A percentile compares a stretch with the other conserved stretches of the same genome.
Conservation (phyloP, 371 early-diverging fungal genomes). For the Mortierella sp. region DNA sequence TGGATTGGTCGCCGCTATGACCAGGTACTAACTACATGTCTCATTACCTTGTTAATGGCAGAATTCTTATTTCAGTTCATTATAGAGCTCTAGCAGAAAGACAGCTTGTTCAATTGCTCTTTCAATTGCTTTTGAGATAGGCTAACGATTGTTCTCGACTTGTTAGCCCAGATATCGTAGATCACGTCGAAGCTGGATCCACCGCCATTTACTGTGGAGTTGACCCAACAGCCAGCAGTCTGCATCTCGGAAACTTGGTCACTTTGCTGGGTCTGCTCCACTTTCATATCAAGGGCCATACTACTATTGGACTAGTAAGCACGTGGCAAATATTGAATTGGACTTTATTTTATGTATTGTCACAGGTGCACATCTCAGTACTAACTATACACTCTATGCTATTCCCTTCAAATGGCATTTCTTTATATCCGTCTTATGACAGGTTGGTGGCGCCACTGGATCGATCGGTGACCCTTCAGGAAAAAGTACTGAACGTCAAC, state of each 20-base stretch:
- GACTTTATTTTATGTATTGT: too few relatives aligned
- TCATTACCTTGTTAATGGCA: not conserved
- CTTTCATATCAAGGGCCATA: conserved; percentile 89
- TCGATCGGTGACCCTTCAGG: conserved; percentile 96
- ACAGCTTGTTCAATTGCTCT: too few relatives aligned
- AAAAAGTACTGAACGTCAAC: conserved; percentile 82
- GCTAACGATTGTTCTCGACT: not conserved
- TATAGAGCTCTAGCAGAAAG: not conserved
- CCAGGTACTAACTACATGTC: conserved; percentile 26
- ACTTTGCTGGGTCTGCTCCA: conserved; percentile 87
- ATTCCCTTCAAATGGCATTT: not conserved
- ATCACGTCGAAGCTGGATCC: conserved; percentile 60
- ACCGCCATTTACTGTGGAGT: conserved; percentile 90
- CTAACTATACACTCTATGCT: too few relatives aligned
- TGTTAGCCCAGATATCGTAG: conserved; percentile 63
- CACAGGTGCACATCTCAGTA: too few relatives aligned
- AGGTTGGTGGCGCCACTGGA: conserved; percentile 96
- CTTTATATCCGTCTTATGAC: not conserved
- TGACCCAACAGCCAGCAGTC: conserved; percentile 94
- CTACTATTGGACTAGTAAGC: conserved; percentile 83
- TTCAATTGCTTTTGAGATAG: too few relatives aligned
- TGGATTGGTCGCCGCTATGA: conserved; percentile 48
- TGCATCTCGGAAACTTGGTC: conserved; percentile 93
- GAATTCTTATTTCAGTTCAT: not conserved
- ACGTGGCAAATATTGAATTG: not conserved